Conservation (phyloP, 2,329 filamentous ascomycete genomes). For the Ascochyta koolunga region DNA sequence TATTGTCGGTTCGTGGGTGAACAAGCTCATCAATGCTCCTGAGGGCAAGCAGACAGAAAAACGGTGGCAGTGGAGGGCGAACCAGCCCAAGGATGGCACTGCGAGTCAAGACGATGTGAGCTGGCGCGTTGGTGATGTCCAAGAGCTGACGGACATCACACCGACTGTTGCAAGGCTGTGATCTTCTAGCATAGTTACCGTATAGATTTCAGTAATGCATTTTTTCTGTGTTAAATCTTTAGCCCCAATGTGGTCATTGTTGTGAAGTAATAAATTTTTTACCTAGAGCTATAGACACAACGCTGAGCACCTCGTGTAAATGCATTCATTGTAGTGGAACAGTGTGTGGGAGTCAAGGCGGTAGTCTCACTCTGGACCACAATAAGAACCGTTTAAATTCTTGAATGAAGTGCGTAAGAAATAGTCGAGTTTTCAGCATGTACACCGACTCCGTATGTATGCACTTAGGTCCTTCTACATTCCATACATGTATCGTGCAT, state of each 20-base stretch:
- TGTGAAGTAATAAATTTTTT: too few species aligned
- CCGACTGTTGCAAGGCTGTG: slow-evolving; percentile 26
- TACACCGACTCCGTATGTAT: neutral
- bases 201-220: neutral
- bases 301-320: too few species aligned
- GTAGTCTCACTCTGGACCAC: too few species aligned
- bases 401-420: neutral
- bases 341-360: too few species aligned
- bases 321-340: too few species aligned
- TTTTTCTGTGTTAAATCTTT: neutral
- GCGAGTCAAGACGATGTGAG: slow-evolving; percentile 49
- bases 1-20: slow-evolving; percentile 62
- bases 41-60: slow-evolving; percentile 52
- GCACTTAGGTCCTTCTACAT: neutral
- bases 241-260: too few species aligned
- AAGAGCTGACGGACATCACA: slow-evolving; percentile 29
- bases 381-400: too few species aligned
- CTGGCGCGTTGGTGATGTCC: slow-evolving; percentile 53
- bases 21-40: slow-evolving; percentile 51
- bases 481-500: neutral
- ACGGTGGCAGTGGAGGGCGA: slow-evolving; percentile 61
- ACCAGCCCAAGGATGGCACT: slow-evolving; percentile 22
- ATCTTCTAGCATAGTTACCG: neutral
- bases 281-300: too few species aligned
- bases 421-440: too few species aligned